Conservation (phyloP, 768 basidiomycete species). For the Daedalea quercina region DNA sequence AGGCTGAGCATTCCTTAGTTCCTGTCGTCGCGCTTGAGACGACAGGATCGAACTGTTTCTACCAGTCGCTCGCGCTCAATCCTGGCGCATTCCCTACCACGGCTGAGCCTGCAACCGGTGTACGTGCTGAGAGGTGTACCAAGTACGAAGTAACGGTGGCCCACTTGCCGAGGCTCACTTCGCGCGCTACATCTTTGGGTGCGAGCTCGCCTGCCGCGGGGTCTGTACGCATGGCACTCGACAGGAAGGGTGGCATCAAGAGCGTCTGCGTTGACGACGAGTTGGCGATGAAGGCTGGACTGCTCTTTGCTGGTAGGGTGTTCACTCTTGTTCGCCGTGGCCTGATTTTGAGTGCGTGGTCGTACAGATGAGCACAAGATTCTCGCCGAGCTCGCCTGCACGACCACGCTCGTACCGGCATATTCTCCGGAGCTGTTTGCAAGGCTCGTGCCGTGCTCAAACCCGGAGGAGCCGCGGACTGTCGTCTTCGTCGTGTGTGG, state of each 20-base stretch:
- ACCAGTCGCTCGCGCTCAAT: constrained; percentile 62
- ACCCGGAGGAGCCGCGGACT: constrained; percentile 23
- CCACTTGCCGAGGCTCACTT: constrained; percentile 49
- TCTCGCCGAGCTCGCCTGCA: constrained; percentile 68
- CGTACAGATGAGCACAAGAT: constrained; percentile 66
- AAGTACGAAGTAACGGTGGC: constrained; percentile 47
- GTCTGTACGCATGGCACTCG: constrained; percentile 59
- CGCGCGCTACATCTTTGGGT: constrained; percentile 65
- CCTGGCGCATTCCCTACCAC: constrained; percentile 25
- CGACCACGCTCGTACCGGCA: constrained; percentile 60
- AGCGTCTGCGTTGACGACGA: constrained; percentile 63
- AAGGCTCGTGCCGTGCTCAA: constrained; percentile 34
- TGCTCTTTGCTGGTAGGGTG: constrained; percentile 52
- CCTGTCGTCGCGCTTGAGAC: constrained; percentile 66
- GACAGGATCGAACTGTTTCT: constrained; percentile 67
- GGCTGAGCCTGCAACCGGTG: constrained; percentile 33
- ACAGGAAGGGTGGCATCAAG: constrained; percentile 47
- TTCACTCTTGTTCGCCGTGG: not conserved
- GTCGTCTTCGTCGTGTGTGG: constrained; percentile 69
- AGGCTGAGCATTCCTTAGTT: constrained; percentile 29
- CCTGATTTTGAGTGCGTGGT: not conserved
- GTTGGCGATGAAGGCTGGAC: constrained; percentile 55
- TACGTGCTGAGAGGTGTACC: constrained; percentile 33
- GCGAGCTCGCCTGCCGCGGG: constrained; percentile 58
- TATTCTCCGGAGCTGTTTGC: constrained; percentile 54